Percentiles rank a stretch among this genome's conserved stretches.
Conservation (phyloP, 192 early-diverging fungal genomes). For the Gamsiella multidivaricata region DNA sequence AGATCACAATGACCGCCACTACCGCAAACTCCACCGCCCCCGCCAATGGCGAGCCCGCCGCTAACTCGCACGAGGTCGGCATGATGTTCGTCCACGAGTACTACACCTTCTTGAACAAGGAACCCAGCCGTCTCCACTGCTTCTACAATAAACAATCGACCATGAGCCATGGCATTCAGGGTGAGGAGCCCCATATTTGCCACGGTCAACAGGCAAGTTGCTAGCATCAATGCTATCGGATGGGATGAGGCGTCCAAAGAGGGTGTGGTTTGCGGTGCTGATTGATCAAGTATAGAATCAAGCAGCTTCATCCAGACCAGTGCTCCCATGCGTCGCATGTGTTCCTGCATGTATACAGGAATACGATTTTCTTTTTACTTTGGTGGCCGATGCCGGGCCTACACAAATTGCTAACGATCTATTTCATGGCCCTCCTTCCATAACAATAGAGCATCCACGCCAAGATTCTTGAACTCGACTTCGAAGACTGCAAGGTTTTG, state of each 20-base stretch:
- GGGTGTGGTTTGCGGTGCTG: background rate
- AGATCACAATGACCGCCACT: slow-evolving; percentile 30
- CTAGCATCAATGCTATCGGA: background rate
- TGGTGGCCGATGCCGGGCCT: too few relatives aligned
- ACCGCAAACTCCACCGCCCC: slow-evolving; percentile 39
- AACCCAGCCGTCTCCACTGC: slow-evolving; percentile 80
- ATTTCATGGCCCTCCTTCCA: background rate
- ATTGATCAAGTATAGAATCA: too few relatives aligned
- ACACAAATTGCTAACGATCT: background rate
- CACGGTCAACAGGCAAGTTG: slow-evolving; percentile 77
- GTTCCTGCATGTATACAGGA: too few relatives aligned
- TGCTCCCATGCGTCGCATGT: too few relatives aligned
- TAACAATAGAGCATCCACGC: slow-evolving; percentile 80
- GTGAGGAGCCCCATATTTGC: slow-evolving; percentile 70
- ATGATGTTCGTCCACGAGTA: slow-evolving; percentile 96
- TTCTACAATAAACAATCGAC: slow-evolving; percentile 91
- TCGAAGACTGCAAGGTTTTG: slow-evolving; percentile 88
- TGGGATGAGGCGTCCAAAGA: background rate
- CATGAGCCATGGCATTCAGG: slow-evolving; percentile 87
- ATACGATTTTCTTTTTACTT: too few relatives aligned
- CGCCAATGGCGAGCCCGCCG: slow-evolving; percentile 28
- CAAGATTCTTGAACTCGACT: slow-evolving; percentile 78
- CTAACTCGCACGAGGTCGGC: slow-evolving; percentile 77
- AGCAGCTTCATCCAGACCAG: too few relatives aligned
- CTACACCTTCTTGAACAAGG: slow-evolving; percentile 91